Conservation (phyloP, 768 basidiomycete species). For the Russula abietina region DNA sequence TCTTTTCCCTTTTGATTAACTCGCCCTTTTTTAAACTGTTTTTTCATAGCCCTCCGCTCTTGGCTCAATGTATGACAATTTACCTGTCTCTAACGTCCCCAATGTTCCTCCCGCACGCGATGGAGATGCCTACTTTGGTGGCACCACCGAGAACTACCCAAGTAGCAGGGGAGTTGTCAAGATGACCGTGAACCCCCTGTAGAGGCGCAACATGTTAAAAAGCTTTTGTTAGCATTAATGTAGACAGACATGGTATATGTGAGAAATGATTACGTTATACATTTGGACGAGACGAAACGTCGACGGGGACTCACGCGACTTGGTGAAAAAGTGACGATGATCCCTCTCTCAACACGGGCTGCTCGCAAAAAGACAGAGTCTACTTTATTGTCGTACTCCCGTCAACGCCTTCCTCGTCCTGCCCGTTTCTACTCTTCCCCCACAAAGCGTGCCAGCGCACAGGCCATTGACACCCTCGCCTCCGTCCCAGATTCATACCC, state of each 20-base stretch:
- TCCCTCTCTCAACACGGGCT: constrained; percentile 30
- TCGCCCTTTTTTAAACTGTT: constrained; percentile 11
- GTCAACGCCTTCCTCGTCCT: constrained; percentile 62
- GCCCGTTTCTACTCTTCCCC: constrained; percentile 67
- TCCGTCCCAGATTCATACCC: constrained; percentile 36
- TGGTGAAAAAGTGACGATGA: constrained; percentile 25
- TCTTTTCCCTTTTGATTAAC: background rate
- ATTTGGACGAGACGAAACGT: background rate
- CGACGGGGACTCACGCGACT: constrained; percentile 11
- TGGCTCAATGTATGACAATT: constrained; percentile 61
- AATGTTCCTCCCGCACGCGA: constrained; percentile 32
- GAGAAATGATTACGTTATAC: constrained; percentile 12
- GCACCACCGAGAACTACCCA: background rate
- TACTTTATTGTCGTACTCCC: constrained; percentile 52
- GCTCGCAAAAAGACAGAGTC: constrained; percentile 30
- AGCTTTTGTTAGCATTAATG: too few species aligned
- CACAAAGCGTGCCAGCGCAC: constrained; percentile 48
- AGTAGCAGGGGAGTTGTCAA: constrained; percentile 5
- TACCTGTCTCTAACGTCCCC: constrained; percentile 60
- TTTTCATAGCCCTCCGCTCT: constrained; percentile 34
- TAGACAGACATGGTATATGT: background rate
- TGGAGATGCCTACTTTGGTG: background rate
- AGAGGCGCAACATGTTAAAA: too few species aligned
- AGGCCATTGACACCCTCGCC: constrained; percentile 41
- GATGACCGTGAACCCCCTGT: constrained; percentile 39